These are phyloP conservation scores for Candida endomychidarum DNA, from an alignment of 805 yeast genomes.

Conservation along the genomic window DNA sequence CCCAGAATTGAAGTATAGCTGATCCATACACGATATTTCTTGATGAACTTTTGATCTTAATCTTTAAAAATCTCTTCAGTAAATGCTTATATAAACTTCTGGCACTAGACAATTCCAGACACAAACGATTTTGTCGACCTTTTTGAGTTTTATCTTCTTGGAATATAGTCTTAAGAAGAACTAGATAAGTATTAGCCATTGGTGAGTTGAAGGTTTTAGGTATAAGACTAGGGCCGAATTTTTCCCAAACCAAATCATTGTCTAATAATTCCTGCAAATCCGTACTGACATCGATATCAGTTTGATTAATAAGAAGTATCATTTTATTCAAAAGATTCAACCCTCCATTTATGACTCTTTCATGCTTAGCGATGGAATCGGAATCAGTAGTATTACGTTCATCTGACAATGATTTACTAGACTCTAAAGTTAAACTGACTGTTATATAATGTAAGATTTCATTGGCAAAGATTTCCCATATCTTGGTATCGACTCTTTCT, in stretches of 20 bases:
- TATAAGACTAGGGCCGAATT: slow-evolving; percentile 23
- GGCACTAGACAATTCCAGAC: slow-evolving; percentile 17
- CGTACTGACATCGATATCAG: slow-evolving; percentile 13
- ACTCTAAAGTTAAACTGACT: slow-evolving; percentile 55
- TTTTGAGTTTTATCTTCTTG: slow-evolving; percentile 8
- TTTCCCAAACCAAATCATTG: slow-evolving; percentile 35
- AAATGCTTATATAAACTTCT: slow-evolving; percentile 37
- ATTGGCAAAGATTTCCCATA: slow-evolving; percentile 60
- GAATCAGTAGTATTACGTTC: slow-evolving; percentile 65
- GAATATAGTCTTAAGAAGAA: slow-evolving; percentile 23
- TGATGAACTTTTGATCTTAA: slow-evolving; percentile 31
- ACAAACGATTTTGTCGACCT: slow-evolving; percentile 14
- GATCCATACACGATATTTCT: slow-evolving; percentile 43
- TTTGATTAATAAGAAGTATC: slow-evolving; percentile 20
- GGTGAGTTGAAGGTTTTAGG: slow-evolving; percentile 28
- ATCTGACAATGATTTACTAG: slow-evolving; percentile 67
- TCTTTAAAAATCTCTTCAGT: slow-evolving; percentile 45
- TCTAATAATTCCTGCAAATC: slow-evolving; percentile 23
- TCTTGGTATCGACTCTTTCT: slow-evolving; percentile 44
- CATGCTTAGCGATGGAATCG: slow-evolving; percentile 65
- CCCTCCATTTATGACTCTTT: slow-evolving; percentile 53
- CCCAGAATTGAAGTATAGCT: slow-evolving; percentile 48
- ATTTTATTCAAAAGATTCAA: slow-evolving; percentile 46
- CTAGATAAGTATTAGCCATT: slow-evolving; percentile 30
- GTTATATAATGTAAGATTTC: slow-evolving; percentile 56